phyloP scores from a whole-genome alignment of 805 yeast genomes.

The Saturnispora sekii region DNA sequence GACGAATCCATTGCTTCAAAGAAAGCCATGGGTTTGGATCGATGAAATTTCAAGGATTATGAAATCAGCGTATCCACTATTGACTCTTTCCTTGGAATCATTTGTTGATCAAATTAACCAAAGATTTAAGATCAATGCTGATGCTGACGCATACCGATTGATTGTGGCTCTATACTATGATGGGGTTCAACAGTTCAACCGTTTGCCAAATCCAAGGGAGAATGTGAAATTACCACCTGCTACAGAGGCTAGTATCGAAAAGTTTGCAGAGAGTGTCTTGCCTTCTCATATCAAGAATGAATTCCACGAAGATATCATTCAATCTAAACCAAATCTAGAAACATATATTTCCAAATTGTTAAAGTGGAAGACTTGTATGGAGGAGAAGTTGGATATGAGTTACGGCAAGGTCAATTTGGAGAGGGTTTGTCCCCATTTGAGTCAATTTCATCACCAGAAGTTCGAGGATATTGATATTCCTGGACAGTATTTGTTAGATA shows the following conservation, averaged over 20 bases:
- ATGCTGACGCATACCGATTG: slow-evolving; percentile 91
- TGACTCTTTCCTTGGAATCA: slow-evolving; percentile 89
- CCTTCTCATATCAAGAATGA: slow-evolving; percentile 84
- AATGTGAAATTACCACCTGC: slow-evolving; percentile 84
- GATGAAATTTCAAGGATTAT: slow-evolving; percentile 88
- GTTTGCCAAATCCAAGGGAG: slow-evolving; percentile 78
- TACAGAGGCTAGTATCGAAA: slow-evolving; percentile 77
- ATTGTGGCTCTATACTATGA: slow-evolving; percentile 89
- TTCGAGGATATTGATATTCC: slow-evolving; percentile 97
- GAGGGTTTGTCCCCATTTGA: slow-evolving; percentile 85
- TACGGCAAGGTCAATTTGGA: slow-evolving; percentile 75
- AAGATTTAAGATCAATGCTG: slow-evolving; percentile 86
- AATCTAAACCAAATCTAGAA: slow-evolving; percentile 80
- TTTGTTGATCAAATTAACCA: slow-evolving; percentile 92
- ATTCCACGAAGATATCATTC: slow-evolving; percentile 84
- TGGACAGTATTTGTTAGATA: slow-evolving; percentile 86
- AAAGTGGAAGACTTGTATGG: slow-evolving; percentile 87
- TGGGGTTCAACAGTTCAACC: slow-evolving; percentile 82
- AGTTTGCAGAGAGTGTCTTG: slow-evolving; percentile 87
- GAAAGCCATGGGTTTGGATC: slow-evolving; percentile 91
- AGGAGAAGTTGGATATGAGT: slow-evolving; percentile 82
- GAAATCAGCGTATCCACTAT: slow-evolving; percentile 91
- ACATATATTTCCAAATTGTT: slow-evolving; percentile 74
- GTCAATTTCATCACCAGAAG: slow-evolving; percentile 96
- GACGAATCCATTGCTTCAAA: slow-evolving; percentile 8